Evolutionary conservation across 1,139 yeast species (phyloP), one percentile per base, ranked within the genome.

Genomic region (Debaryomycetaceae sp.): DNA sequence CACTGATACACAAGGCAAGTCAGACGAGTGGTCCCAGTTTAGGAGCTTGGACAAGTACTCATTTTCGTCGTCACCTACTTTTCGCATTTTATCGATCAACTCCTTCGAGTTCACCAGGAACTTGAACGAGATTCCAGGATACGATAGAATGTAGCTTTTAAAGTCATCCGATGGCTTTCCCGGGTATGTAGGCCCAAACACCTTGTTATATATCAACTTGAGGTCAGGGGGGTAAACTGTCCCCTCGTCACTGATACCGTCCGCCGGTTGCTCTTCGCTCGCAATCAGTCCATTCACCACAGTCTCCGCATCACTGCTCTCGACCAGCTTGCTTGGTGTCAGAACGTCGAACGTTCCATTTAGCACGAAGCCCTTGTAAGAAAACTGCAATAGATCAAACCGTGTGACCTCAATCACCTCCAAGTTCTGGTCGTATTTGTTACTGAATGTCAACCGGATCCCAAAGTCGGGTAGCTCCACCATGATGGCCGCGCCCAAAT

Each of bases 151-250:
- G 49, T 76, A 79, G n/a, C 48, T 45, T 0, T 45, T 43, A 8
- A 46, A 42, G 4, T 49, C 43, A 9, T 53, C 49, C 9, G 57
- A 47, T 14, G 68, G 51, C 40, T 53, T 60, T 0, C 87, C 87
- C 0, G 85, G 84, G 47, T 77, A 79, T 0, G 87, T 81, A 2
- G 86, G 86, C 0, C 87, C 87, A 58, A 82, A 79, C 2, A 75
- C 66, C 53, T 73, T 76, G 53, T 81, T 80, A 58, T 82, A 82
- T 6, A 81, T 68, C 31, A 66, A 60, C 42, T 72, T 73, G 47
- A 78, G 66, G 34, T 60, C 65, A 33, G 62, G 66, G 2, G 42
- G 42, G 31, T 11, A 11, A 11, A 7, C 8, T 11, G 31, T 27
- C 4, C 31, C 11, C 11, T 27, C 11, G 11, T 27, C 31, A 35